Conservation (phyloP, 2,329 filamentous ascomycete genomes). For the Fusarium foetens region DNA sequence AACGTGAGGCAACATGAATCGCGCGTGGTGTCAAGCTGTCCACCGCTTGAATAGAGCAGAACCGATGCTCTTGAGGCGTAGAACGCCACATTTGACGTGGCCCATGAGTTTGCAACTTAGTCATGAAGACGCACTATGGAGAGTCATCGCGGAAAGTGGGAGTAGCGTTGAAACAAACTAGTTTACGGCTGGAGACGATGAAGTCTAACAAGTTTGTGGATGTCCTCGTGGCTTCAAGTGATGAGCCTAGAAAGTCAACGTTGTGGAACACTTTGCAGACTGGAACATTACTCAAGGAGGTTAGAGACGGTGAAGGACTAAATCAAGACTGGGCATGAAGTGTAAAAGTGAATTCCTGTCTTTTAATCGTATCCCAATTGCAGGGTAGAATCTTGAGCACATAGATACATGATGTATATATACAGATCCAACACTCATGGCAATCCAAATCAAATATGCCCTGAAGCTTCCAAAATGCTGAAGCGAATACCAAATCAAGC, state of each 20-base stretch:
- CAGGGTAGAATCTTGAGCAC: conserved; percentile 15
- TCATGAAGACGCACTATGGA: not conserved
- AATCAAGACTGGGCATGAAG: not conserved
- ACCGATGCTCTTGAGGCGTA: not conserved
- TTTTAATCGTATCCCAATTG: not conserved
- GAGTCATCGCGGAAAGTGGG: not conserved
- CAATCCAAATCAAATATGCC: conserved; percentile 12
- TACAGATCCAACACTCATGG: conserved; percentile 18
- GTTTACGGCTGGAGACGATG: not conserved
- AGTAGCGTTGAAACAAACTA: not conserved
- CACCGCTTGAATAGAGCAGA: not conserved
- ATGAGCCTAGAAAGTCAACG: not conserved
- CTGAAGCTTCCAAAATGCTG: conserved; percentile 16
- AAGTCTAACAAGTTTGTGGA: not conserved
- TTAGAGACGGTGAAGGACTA: not conserved
- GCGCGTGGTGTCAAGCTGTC: not conserved
- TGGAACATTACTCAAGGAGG: not conserved
- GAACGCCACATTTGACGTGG: not conserved
- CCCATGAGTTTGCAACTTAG: not conserved
- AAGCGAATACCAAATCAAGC: conserved; percentile 9
- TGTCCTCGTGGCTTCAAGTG: not conserved
- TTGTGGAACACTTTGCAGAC: not conserved
- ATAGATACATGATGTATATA: conserved; percentile 22
- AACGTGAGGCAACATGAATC: not conserved
- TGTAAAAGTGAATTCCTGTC: not conserved